Evolutionary conservation across 208 protist genomes (phyloP), one percentile per base, ranked within the genome.

Genomic region (Acanthamoeba pearcei): DNA sequence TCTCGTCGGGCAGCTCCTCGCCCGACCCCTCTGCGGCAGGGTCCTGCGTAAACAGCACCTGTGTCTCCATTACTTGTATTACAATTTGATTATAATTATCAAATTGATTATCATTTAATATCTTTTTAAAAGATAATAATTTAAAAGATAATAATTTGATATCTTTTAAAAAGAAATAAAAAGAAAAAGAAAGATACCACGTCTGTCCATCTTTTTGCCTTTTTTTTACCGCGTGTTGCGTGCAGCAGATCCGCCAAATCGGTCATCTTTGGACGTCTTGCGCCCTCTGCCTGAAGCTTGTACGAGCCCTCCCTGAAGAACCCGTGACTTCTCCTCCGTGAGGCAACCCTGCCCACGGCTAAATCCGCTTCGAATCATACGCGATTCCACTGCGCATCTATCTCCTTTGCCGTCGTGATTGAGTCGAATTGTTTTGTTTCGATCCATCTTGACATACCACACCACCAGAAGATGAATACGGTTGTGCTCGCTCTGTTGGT

Each of bases 381-480:
- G 1, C 57, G 57, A 27, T 64, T n/a, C 57, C 24, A 15, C 60
- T 29, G 17, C 19, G 57, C 57, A 64, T 64, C 17, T 64, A 0
- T 19, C 60, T 66, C 6, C 60, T 10, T 22, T 22, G 60, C 19
- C 8, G 22, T 22, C 60, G 60, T 22, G 60, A 66, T 66, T 66
- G 24, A 66, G 60, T 22, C 60, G 22, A 66, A 76, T 19, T 42
- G 35, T 76, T 17, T 76, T 9, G 0, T 76, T 22, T 76, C 29
- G 9, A 24, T 22, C 17, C 5, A 24, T 76, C 19, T 24, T 76
- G 13, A 29, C 68, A 42, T 6, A 42, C 5, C 19, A 5, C 32
- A 29, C 27, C 72, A 51, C 72, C 0, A 49, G 46, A 5, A 66
- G 80, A 90, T 90, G 83, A 90, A 90, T 49, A 90, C 83, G 24